A percentile compares a stretch with the other conserved stretches of the same genome.
phyloP scores from a whole-genome alignment of 805 yeast genomes.

The Hanseniaspora mollemarum region DNA sequence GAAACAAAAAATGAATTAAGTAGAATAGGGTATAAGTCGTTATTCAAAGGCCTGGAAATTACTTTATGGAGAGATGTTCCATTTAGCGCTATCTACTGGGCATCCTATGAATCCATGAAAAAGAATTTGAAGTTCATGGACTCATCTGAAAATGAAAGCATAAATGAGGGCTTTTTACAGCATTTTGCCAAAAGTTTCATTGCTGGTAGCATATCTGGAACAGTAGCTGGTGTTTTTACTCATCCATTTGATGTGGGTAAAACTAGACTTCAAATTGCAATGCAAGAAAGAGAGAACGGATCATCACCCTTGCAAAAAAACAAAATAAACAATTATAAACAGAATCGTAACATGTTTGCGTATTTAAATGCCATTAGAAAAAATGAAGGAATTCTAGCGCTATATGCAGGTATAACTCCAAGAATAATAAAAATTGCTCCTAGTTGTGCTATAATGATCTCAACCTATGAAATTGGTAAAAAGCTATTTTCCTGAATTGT shows the following conservation, averaged over 20 bases:
- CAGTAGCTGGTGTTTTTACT: slow-evolving; percentile 73
- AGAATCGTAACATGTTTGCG: slow-evolving; percentile 44
- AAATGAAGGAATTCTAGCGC: slow-evolving; percentile 67
- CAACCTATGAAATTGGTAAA: slow-evolving; percentile 85
- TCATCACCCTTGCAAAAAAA: not conserved
- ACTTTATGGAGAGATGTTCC: slow-evolving; percentile 98
- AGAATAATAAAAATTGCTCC: slow-evolving; percentile 88
- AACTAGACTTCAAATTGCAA: slow-evolving; percentile 71
- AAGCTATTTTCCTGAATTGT: slow-evolving; percentile 32
- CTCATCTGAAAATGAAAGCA: slow-evolving; percentile 17
- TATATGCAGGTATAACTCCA: slow-evolving; percentile 81
- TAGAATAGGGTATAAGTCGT: slow-evolving; percentile 45
- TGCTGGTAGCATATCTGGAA: slow-evolving; percentile 76
- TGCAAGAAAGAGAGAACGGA: slow-evolving; percentile 19
- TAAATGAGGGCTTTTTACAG: slow-evolving; percentile 27
- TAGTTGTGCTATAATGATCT: slow-evolving; percentile 95
- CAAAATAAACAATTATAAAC: not conserved
- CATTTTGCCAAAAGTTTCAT: slow-evolving; percentile 55
- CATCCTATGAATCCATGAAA: slow-evolving; percentile 55
- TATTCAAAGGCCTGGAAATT: slow-evolving; percentile 75
- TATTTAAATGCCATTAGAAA: slow-evolving; percentile 52
- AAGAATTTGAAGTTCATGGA: slow-evolving; percentile 17
- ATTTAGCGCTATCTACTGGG: slow-evolving; percentile 91
- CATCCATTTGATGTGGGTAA: slow-evolving; percentile 97
- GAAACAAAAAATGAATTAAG: slow-evolving; percentile 45